phyloP scores from a whole-genome alignment of 345 rosid genomes.

The Bruguiera gymnorhiza region DNA sequence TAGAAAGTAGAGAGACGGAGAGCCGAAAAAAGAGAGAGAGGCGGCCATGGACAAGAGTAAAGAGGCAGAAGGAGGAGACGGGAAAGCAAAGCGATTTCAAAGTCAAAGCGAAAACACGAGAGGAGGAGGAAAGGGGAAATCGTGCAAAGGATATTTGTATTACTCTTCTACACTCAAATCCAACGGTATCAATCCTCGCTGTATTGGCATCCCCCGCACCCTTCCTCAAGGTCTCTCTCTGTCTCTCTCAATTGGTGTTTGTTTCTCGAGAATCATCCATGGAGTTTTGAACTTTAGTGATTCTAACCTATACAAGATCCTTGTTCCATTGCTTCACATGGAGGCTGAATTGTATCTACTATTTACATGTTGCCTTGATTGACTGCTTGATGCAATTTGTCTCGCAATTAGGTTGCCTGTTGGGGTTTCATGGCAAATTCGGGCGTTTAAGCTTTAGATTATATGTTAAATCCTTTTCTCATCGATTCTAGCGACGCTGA shows the following conservation, averaged over 20 bases:
- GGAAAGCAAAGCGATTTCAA: neutral
- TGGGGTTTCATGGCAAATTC: no score
- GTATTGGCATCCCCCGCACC: slow-evolving; percentile 63
- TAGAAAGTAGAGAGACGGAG: neutral
- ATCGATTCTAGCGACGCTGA: no score
- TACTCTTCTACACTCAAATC: slow-evolving; percentile 60
- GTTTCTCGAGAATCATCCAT: neutral
- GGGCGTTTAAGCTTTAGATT: no score
- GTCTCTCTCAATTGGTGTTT: neutral
- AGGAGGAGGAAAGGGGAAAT: slow-evolving; percentile 45
- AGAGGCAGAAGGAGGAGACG: slow-evolving; percentile 2
- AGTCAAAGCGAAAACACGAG: neutral
- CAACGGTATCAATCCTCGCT: slow-evolving; percentile 53
- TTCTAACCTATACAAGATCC: no score
- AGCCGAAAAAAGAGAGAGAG: neutral
- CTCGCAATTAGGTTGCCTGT: no score
- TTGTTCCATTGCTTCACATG: neutral
- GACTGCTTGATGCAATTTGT: neutral
- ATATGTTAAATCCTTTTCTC: no score
- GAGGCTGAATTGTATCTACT: neutral
- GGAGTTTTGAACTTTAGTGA: no score
- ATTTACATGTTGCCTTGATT: neutral
- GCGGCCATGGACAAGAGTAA: slow-evolving; percentile 10
- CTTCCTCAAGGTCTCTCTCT: slow-evolving; percentile 31
- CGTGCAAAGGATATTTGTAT: slow-evolving; percentile 61